A percentile compares a stretch with the other conserved stretches of the same genome.
These are phyloP conservation scores for Morella rubra DNA, from an alignment of 306 rosid genomes.

Conservation along the genomic window DNA sequence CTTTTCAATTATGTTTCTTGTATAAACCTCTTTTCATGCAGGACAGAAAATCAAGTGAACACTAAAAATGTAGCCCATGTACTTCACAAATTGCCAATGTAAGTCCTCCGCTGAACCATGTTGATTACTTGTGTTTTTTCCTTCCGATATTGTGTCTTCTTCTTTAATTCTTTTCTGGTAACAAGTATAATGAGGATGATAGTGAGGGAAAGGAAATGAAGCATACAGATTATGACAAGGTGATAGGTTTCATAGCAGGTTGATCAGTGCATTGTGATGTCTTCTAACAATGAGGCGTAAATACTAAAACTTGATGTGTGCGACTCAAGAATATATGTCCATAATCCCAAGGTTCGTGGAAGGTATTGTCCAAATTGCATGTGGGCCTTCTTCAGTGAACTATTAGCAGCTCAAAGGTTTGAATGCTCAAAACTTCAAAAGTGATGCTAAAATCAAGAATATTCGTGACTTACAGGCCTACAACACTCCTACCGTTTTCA, in stretches of 20 bases:
- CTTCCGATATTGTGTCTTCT: background rate
- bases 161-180: background rate
- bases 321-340: background rate
- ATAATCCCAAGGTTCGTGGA: background rate
- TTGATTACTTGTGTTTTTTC: background rate
- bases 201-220: background rate
- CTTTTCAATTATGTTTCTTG: too few relatives aligned
- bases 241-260: background rate
- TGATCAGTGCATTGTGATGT: background rate
- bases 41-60: background rate
- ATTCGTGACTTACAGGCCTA: background rate
- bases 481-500: background rate
- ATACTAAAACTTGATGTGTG: background rate
- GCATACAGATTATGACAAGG: background rate
- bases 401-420: background rate
- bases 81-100: background rate
- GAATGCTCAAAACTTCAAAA: background rate
- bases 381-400: background rate
- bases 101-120: background rate
- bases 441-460: background rate
- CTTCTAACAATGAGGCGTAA: background rate
- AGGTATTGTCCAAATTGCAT: background rate
- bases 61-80: background rate
- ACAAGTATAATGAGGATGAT: background rate
- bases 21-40: too few relatives aligned